Base-by-base conservation (phyloP, 108 stramenopile species). In the Cyclostephanos tholiformis region DNA sequence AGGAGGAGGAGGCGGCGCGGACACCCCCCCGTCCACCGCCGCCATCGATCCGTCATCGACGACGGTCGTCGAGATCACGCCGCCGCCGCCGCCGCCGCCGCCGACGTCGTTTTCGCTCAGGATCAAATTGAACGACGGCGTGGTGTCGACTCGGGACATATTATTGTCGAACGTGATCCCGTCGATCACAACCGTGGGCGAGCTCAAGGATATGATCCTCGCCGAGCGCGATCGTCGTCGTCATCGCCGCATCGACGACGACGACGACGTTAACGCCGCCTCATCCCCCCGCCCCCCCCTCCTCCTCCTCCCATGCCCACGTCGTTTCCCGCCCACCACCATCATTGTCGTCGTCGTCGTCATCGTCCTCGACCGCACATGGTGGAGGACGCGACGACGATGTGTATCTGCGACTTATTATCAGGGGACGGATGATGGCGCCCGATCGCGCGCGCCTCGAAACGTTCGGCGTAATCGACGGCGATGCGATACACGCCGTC, bases 341-440 rank as follows among this genome's bases (percentile, higher is more conserved):
- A n/a, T n/a, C n/a, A n/a, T n/a, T n/a, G n/a, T n/a, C n/a, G n/a
- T n/a, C n/a, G 16, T 1, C 29, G 9, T 55, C 49, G 14, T 20
- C 23, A 22, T 48, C 6, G 4, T 32, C 32, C 32, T 32, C 32
- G 32, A 32, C 32, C 3, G 32, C 32, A 32, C 3, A 32, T 11
- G 11, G 17, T 10, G 22, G 29, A 0, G 49, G 65, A 25, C 83
- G 77, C 12, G n/a, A n/a, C n/a, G n/a, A n/a, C n/a, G n/a, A n/a
- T n/a, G n/a, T n/a, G n/a, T 91, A 91, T 51, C 59, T 94, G 52
- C 89, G 93, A 7, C 64, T 94, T 39, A 89, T 94, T 62, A 82
- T 87, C 44, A 76, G 87, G 30, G 93, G 93, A 12, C 66, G 88
- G 20, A 77, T 94, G 65, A 77, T 94, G 69, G 80, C 88, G 41